These are phyloP conservation scores for Trametes punicea DNA, from an alignment of 768 basidiomycete genomes.

Conservation along the genomic window DNA sequence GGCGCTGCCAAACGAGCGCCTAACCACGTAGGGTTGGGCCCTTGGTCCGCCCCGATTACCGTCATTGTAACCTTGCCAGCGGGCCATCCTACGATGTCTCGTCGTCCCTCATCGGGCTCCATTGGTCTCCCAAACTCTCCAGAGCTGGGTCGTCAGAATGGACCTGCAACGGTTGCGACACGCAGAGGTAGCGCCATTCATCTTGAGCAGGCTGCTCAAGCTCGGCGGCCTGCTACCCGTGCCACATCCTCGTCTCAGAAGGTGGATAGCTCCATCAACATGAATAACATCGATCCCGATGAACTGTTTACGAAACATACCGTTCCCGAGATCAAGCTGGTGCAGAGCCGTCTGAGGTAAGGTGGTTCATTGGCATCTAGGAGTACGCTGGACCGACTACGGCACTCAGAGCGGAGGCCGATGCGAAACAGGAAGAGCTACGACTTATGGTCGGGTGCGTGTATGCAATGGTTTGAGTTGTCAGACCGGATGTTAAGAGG, in stretches of 20 bases:
- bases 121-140: conserved; percentile 26
- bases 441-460: conserved; percentile 92
- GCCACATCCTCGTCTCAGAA: conserved; percentile 20
- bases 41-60: not conserved
- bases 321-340: conserved; percentile 64
- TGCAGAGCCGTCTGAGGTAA: conserved; percentile 64
- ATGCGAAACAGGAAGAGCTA: conserved; percentile 84
- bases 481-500: conserved; percentile 27
- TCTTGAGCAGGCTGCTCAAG: not conserved
- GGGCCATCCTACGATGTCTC: conserved; percentile 32
- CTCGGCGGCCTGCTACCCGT: conserved; percentile 11
- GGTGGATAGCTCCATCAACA: not conserved
- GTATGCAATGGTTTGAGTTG: not conserved
- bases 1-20: no score
- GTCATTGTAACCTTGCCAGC: not conserved
- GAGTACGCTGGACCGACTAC: not conserved
- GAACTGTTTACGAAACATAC: conserved; percentile 70
- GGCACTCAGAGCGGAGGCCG: conserved; percentile 63
- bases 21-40: no score
- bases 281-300: conserved; percentile 54
- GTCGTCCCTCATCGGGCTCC: conserved; percentile 36
- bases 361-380: conserved; percentile 3
- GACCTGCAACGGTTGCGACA: conserved; percentile 23
- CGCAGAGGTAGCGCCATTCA: conserved; percentile 2
- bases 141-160: conserved; percentile 9